phyloP scores from a whole-genome alignment of 257 asterid genomes.

The Solanum sitiens region DNA sequence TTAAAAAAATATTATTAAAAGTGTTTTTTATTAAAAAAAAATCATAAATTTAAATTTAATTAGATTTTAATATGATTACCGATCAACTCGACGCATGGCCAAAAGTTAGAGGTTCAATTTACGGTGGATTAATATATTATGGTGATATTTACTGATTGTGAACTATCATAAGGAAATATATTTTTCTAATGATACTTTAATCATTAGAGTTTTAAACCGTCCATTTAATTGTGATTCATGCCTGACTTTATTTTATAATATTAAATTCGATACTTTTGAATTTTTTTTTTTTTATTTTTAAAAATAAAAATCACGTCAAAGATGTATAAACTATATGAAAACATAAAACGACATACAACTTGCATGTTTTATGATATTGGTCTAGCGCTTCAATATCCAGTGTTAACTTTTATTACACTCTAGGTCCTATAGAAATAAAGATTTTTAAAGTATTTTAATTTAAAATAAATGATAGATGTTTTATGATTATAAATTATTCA shows the following conservation, averaged over 20 bases:
- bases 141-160: not conserved
- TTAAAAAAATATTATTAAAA: no score
- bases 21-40: fast-evolving
- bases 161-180: not conserved
- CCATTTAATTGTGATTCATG: not conserved
- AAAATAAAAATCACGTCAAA: no score
- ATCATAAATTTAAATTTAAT: no score
- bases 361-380: not conserved
- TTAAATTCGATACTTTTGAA: not conserved
- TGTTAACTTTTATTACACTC: no score
- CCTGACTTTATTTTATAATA: not conserved
- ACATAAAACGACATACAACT: not conserved
- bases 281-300: no score
- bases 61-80: no score
- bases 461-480: no score
- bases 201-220: not conserved
- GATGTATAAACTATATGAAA: not conserved
- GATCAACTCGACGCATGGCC: not conserved
- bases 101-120: not conserved
- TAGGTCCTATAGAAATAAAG: no score
- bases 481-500: no score
- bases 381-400: not conserved
- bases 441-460: no score
- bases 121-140: not conserved
- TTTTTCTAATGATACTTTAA: not conserved